Conservation (phyloP, 2,329 filamentous ascomycete species). For the Sphaceloma murrayae region DNA sequence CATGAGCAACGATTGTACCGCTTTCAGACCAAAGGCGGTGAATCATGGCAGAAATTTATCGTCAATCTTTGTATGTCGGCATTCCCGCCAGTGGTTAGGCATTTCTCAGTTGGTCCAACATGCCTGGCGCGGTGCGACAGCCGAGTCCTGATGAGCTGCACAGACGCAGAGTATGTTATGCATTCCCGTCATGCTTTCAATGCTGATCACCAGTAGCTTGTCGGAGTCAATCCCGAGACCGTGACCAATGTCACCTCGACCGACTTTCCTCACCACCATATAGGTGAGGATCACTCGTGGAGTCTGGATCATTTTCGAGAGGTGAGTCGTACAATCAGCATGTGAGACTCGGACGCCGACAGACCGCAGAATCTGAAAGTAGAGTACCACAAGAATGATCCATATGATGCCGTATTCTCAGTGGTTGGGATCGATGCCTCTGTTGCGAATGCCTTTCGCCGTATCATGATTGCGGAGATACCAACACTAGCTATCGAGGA, state of each 20-base stretch:
- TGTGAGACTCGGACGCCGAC: neutral
- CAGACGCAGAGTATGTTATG: constrained; percentile 38
- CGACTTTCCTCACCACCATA: constrained; percentile 86
- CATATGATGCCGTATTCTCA: constrained; percentile 74
- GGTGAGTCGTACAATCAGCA: constrained; percentile 29
- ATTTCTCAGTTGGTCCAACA: too few relatives aligned
- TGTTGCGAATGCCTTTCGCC: constrained; percentile 92
- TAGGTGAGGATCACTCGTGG: constrained; percentile 79
- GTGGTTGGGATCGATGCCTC: constrained; percentile 85
- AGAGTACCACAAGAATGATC: constrained; percentile 74
- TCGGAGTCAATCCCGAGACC: constrained; percentile 81
- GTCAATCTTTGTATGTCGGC: too few relatives aligned
- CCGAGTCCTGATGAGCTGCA: constrained; percentile 45
- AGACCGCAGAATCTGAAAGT: constrained; percentile 56
- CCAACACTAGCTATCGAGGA: constrained; percentile 89
- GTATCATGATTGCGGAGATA: constrained; percentile 89
- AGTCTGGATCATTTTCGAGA: constrained; percentile 60
- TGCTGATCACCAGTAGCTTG: constrained; percentile 24
- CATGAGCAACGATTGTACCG: constrained; percentile 1
- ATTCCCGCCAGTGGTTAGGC: too few relatives aligned
- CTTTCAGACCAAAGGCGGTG: constrained; percentile 22
- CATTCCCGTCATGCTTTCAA: neutral
- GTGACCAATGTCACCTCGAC: constrained; percentile 81
- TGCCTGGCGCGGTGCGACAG: constrained; percentile 21
- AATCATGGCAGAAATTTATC: neutral